These are phyloP conservation scores for Colletotrichum spaethianum DNA, from an alignment of 2,329 filamentous ascomycete species.

Conservation along the genomic window DNA sequence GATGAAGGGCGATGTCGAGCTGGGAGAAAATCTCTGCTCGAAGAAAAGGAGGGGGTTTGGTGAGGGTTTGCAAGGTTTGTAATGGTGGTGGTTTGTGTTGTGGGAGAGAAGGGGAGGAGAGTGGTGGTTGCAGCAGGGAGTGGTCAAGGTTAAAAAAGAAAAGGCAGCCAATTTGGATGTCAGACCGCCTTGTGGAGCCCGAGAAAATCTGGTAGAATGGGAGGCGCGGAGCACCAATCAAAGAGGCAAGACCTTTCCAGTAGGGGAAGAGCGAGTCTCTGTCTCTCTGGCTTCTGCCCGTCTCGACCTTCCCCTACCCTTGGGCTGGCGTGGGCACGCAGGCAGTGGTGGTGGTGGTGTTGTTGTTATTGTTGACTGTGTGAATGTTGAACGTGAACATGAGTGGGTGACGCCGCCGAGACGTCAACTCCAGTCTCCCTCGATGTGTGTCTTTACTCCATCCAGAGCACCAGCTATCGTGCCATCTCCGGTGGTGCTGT, in stretches of 20 bases:
- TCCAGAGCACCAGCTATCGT: neutral
- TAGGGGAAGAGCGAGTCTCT: slow-evolving; percentile 21
- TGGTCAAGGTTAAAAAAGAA: slow-evolving; percentile 36
- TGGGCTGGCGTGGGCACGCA: neutral
- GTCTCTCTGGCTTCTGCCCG: slow-evolving; percentile 3
- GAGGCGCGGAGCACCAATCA: slow-evolving; percentile 35
- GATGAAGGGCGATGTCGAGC: slow-evolving; percentile 2
- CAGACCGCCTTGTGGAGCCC: slow-evolving; percentile 41
- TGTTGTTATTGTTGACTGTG: neutral
- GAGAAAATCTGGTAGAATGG: slow-evolving; percentile 32
- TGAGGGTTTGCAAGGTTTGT: slow-evolving; percentile 36
- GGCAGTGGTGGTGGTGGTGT: neutral
- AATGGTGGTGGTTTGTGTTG: slow-evolving; percentile 38
- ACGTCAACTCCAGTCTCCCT: neutral
- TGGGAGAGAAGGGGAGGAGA: slow-evolving; percentile 39
- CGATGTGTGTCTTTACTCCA: neutral
- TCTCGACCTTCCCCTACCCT: neutral
- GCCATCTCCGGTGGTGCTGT: neutral
- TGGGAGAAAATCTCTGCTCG: slow-evolving; percentile 36
- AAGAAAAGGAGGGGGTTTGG: slow-evolving; percentile 10
- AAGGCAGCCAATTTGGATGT: slow-evolving; percentile 29
- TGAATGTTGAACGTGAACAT: neutral
- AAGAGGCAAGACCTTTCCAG: slow-evolving; percentile 30
- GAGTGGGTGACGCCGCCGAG: neutral
- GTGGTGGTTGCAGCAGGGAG: slow-evolving; percentile 31